Percentiles rank a stretch among this genome's conserved stretches.
Evolutionary conservation across 2,329 filamentous ascomycete genomes (phyloP).

Genomic region (Paecilomyces formosus): DNA sequence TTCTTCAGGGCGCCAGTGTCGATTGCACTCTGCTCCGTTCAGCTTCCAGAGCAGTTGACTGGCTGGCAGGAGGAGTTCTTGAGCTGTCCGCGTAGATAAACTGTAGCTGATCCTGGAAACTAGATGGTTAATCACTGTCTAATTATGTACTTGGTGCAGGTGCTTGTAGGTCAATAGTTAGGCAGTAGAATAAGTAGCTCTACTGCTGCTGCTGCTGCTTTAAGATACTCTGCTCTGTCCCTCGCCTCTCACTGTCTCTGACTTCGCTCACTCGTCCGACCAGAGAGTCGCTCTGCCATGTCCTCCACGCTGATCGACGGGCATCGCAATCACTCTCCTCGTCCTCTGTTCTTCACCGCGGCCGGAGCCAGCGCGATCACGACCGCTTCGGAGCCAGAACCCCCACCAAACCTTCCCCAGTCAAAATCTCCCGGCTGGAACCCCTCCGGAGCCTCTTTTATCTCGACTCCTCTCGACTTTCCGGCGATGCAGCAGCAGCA

Average conservation of each 20-base stretch:
- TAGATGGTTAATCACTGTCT: too few species aligned
- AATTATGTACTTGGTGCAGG: too few species aligned
- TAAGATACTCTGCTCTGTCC: not conserved
- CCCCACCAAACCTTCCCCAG: not conserved
- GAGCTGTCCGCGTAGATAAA: not conserved
- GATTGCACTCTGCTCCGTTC: not conserved
- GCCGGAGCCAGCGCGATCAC: not conserved
- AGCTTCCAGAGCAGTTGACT: not conserved
- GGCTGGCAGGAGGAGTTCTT: not conserved
- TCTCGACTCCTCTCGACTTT: constrained; percentile 3
- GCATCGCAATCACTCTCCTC: not conserved
- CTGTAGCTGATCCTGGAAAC: not conserved
- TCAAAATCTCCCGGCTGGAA: not conserved
- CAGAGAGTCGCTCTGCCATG: not conserved
- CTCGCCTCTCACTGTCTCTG: not conserved
- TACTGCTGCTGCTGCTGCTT: not conserved
- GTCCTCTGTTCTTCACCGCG: not conserved
- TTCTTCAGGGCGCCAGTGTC: too few species aligned
- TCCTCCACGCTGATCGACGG: not conserved
- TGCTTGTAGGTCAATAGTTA: too few species aligned
- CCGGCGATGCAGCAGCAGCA: constrained; percentile 13
- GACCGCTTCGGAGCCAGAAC: constrained; percentile 2
- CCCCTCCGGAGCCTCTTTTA: constrained; percentile 1
- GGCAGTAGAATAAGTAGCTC: too few species aligned
- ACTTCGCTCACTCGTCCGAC: not conserved